Conservation (phyloP, 2,329 filamentous ascomycete species). For the Allantophomopsis cytisporea region DNA sequence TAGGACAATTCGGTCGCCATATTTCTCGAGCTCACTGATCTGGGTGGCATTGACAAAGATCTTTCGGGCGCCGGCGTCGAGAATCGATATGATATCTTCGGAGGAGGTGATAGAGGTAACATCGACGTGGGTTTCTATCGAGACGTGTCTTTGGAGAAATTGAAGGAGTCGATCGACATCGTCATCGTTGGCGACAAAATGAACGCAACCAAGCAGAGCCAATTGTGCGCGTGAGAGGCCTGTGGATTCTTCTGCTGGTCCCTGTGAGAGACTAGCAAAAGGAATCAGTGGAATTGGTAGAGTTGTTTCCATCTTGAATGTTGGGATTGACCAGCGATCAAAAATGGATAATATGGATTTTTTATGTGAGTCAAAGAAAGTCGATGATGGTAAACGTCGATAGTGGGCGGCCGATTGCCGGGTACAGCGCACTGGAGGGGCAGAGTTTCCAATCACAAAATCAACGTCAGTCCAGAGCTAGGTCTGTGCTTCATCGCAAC, state of each 20-base stretch:
- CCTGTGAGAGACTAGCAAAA: conserved; percentile 37
- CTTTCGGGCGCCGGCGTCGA: conserved; percentile 75
- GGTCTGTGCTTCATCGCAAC: no score
- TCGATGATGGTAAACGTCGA: neutral
- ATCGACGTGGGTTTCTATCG: conserved; percentile 60
- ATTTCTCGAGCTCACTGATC: conserved; percentile 41
- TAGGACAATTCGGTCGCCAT: conserved; percentile 41
- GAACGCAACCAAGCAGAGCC: conserved; percentile 42
- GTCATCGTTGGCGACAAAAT: conserved; percentile 32
- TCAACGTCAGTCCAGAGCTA: no score
- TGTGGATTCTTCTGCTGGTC: conserved; percentile 27
- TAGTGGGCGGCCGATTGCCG: neutral
- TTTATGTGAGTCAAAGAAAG: conserved; percentile 1
- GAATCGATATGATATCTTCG: conserved; percentile 65
- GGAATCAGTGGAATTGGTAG: conserved; percentile 50
- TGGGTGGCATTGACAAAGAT: conserved; percentile 69
- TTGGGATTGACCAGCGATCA: neutral
- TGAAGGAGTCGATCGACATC: conserved; percentile 15
- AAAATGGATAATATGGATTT: neutral
- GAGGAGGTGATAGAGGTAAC: conserved; percentile 53
- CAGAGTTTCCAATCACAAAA: neutral
- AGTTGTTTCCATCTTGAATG: conserved; percentile 43
- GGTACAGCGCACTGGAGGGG: neutral
- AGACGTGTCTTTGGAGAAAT: conserved; percentile 34
- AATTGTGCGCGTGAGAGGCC: conserved; percentile 44